Evolutionary conservation across 345 rosid species (phyloP), one percentile per base, ranked within the genome.

Genomic region (Murraya koenigii): DNA sequence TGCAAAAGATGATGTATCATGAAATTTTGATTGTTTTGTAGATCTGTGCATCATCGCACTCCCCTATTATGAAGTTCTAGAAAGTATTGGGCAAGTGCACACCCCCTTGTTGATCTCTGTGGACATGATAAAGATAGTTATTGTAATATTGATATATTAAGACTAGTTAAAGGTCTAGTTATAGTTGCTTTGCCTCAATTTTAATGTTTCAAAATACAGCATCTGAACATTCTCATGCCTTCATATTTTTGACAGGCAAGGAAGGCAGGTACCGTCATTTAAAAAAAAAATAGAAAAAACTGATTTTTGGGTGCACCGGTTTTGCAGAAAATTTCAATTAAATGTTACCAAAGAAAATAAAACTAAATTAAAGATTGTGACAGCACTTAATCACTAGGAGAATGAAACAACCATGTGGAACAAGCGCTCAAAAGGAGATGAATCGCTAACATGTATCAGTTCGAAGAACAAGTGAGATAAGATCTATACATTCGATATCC

Each of bases 401-500:
- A 17, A 49, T 49, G 22, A 49, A 4, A 3, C 15, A 41, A 41
- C 11, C 55, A 49, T 17, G 22, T 14, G 55, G 1, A 15, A 49
- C 7, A 49, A 28, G 26, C 13, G 26, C 25, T 28, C 3, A 10
- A 60, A 58, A 11, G 2, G 3, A 68, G 67, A 17, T 66, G 28
- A 55, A 55, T 66, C 38, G 3, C 8, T n/a, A n/a, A n/a, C n/a
- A n/a, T n/a, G n/a, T n/a, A n/a, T 41, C 11, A 44, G 47, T 72
- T 44, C 20, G 33, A 74, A 47, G 49, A 76, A 61, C 72, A 33
- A 10, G 10, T 49, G 68, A 39, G 49, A 56, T 30, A 44, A 81
- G 76, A 78, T 75, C 84, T 88, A 79, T 88, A 88, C 89, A 84
- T 59, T 80, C 41, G 66, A 71, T 79, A 58, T 77, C 66, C 49